Base-by-base conservation (phyloP, 2,329 filamentous ascomycete species). In the Seiridium cupressi region DNA sequence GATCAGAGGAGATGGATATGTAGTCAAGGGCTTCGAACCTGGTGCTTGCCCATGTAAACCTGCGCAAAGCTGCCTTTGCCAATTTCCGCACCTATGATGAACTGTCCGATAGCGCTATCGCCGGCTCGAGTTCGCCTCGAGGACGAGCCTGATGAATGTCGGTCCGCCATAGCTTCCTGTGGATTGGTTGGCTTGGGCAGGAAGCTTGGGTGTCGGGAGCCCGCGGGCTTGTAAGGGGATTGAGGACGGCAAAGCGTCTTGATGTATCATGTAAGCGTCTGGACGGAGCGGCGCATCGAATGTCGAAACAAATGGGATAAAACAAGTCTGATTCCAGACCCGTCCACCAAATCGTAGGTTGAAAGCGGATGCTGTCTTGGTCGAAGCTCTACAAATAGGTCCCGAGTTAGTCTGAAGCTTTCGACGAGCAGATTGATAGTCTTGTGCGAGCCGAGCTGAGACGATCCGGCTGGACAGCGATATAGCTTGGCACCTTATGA, bases 1-100 rank as follows among this genome's bases (percentile, higher is more conserved):
- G 18, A 26, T 26, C 18, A 26, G 18, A 59, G 58, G 57, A 47
- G 56, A 58, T 34, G 51, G 53, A 58, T 44, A 46, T 44, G 48
- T 40, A 55, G 57, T 55, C n/a, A 58, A 55, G 32, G 44, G 57
- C 56, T 48, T 62, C 88, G 77, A 79, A 96, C 93, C 79, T 90
- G 90, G 77, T 96, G 91, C 68, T 88, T 87, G 65, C 91, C 93
- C 73, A 90, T 87, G 75, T 95, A 98, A 66, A 99, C 95, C 67
- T 93, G 93, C 66, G 95, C 95, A 81, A 98, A 99, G 80, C 95
- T 98, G 64, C 95, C 95, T 79, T 95, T 95, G 64, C 95, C 95
- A 73, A 98, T 97, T 79, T 97, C 92, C 68, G 90, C 88, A 68
- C 93, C 86, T 70, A 94, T 88, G 69, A 85, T 84, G 76, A 96